Evolutionary conservation across 768 basidiomycete genomes (phyloP).

Genomic region (Rubroboletus pulcherrimus): DNA sequence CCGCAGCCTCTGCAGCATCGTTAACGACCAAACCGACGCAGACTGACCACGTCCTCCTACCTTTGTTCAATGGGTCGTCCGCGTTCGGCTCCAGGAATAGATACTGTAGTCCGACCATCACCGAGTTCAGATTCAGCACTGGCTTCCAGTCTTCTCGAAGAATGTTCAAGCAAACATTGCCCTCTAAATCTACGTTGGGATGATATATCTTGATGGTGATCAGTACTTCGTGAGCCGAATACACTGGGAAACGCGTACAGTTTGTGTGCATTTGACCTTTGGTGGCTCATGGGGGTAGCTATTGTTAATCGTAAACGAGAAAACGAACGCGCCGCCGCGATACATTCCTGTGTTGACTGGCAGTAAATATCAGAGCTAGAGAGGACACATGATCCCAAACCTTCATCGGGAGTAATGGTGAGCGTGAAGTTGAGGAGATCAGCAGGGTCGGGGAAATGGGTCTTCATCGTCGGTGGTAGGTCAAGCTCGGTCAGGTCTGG

Average conservation of each 20-base stretch:
- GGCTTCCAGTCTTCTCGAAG: constrained; percentile 99
- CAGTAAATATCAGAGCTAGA: constrained; percentile 2
- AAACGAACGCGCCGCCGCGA: constrained; percentile 88
- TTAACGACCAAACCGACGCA: constrained; percentile 7
- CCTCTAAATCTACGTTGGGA: constrained; percentile 96
- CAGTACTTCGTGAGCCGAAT: not conserved
- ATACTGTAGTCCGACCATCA: constrained; percentile 98
- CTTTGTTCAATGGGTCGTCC: constrained; percentile 98
- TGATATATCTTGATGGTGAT: constrained; percentile 80
- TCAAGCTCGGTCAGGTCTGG: constrained; percentile 96
- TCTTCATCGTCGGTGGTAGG: constrained; percentile 94
- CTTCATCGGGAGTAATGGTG: constrained; percentile 96
- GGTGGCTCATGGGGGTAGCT: constrained; percentile 99
- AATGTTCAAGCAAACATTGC: constrained; percentile 98
- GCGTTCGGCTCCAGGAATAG: constrained; percentile 98
- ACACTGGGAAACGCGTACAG: constrained; percentile 45
- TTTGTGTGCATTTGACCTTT: constrained; percentile 96
- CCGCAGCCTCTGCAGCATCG: constrained; percentile 75
- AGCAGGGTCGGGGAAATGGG: constrained; percentile 84
- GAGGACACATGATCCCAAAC: constrained; percentile 38
- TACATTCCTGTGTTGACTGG: constrained; percentile 76
- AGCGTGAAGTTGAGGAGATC: constrained; percentile 97
- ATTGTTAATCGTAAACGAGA: constrained; percentile 94
- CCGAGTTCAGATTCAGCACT: constrained; percentile 93
- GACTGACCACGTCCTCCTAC: constrained; percentile 40